Evolutionary conservation across 129 eudicot species (phyloP).

Genomic region (Solidago caesia): DNA sequence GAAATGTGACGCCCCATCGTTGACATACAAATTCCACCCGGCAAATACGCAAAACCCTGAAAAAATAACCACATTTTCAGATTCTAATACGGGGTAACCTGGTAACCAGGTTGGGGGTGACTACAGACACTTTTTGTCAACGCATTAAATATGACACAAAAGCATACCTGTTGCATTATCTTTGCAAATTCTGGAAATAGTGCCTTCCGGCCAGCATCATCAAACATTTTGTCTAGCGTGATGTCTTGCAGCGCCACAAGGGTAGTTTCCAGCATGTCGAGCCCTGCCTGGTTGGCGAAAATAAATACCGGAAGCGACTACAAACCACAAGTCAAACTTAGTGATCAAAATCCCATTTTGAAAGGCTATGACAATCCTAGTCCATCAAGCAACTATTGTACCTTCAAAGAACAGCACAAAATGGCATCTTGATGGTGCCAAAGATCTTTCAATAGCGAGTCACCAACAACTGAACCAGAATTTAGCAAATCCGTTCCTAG

Average conservation of each 20-base stretch:
- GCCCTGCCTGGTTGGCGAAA: slow-evolving; percentile 94
- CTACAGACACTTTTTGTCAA: too few relatives aligned
- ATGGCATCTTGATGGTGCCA: slow-evolving; percentile 99
- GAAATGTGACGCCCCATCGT: slow-evolving; percentile 96
- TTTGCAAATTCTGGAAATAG: slow-evolving; percentile 75
- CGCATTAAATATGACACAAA: not conserved
- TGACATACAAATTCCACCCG: slow-evolving; percentile 92
- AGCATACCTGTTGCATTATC: slow-evolving; percentile 90
- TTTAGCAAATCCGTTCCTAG: slow-evolving; percentile 71
- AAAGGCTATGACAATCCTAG: too few relatives aligned
- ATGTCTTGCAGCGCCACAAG: slow-evolving; percentile 89
- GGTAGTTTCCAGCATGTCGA: slow-evolving; percentile 96
- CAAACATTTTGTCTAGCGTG: slow-evolving; percentile 83
- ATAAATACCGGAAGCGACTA: slow-evolving; percentile 85
- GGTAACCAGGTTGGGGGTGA: too few relatives aligned
- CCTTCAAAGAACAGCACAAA: slow-evolving; percentile 96
- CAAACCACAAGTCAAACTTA: slow-evolving; percentile 11
- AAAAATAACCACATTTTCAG: not conserved
- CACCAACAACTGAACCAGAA: slow-evolving; percentile 54
- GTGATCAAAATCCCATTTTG: not conserved
- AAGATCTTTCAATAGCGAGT: slow-evolving; percentile 68
- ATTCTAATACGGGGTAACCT: not conserved
- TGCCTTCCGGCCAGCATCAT: slow-evolving; percentile 78
- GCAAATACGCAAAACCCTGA: slow-evolving; percentile 89
- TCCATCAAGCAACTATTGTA: slow-evolving; percentile 9